Evolutionary conservation across 1,139 yeast species (phyloP).

Genomic region (Taphrina sp.): DNA sequence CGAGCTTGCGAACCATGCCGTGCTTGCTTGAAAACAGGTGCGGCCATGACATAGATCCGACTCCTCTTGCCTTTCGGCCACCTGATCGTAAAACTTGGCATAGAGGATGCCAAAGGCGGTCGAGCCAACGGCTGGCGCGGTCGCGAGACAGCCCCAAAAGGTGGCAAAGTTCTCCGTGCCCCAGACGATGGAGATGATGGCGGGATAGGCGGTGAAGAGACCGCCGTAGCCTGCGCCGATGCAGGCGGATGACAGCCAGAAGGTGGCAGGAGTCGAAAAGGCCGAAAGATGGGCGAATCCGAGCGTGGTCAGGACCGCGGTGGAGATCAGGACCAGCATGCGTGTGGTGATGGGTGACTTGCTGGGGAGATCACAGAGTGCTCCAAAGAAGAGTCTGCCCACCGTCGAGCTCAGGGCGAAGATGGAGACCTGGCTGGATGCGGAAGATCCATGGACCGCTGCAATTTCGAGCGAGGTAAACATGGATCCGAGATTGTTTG

Average conservation of each 20-base stretch:
- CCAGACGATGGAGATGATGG: constrained; percentile 79
- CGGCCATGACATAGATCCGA: constrained; percentile 13
- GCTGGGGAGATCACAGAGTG: constrained; percentile 55
- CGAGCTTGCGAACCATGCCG: constrained; percentile 9
- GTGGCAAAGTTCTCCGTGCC: constrained; percentile 88
- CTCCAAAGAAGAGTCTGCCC: constrained; percentile 67
- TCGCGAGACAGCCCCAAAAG: constrained; percentile 87
- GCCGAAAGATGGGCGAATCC: constrained; percentile 47
- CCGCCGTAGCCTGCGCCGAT: constrained; percentile 81
- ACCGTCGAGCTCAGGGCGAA: constrained; percentile 60
- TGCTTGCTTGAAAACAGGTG: constrained; percentile 11
- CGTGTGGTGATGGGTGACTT: constrained; percentile 43
- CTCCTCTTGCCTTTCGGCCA: not conserved
- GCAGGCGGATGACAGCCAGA: constrained; percentile 51
- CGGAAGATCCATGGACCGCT: not conserved
- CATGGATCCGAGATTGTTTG: constrained; percentile 76
- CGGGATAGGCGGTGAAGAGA: constrained; percentile 78
- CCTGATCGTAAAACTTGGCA: constrained; percentile 61
- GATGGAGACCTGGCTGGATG: constrained; percentile 50
- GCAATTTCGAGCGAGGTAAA: constrained; percentile 39
- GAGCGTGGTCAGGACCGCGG: constrained; percentile 46
- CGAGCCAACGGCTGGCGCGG: constrained; percentile 88
- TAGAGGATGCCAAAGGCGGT: constrained; percentile 67
- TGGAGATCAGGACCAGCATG: constrained; percentile 49
- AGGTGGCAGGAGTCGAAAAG: constrained; percentile 39